Conservation (phyloP, 495 filamentous ascomycete genomes). For the Tuber aestivum region DNA sequence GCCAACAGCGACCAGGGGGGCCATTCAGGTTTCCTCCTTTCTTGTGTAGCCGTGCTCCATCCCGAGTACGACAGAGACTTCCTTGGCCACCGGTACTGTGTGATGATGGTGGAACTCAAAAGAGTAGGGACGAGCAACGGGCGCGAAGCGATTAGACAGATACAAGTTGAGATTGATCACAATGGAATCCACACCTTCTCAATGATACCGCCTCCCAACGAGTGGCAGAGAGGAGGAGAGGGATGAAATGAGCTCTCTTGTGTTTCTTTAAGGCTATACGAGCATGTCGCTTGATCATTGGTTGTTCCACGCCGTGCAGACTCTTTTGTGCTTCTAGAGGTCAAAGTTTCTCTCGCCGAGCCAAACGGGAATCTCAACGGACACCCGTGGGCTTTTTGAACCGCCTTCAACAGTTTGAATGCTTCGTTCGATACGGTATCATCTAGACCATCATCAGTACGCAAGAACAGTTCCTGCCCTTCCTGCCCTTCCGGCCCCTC, state of each 20-base stretch:
- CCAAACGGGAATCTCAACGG: background rate
- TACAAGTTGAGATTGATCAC: background rate
- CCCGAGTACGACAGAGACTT: background rate
- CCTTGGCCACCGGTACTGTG: background rate
- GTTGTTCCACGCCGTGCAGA: background rate
- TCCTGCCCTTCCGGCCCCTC: background rate
- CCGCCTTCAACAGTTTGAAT: too few species aligned
- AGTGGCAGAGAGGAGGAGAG: background rate
- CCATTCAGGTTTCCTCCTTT: background rate
- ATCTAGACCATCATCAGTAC: background rate
- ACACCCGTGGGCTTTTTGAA: background rate
- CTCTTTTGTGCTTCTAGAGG: too few species aligned
- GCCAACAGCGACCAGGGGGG: background rate
- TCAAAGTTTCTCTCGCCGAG: background rate
- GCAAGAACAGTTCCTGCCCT: background rate
- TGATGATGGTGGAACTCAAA: background rate
- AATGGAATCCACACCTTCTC: background rate
- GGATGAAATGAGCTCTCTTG: background rate
- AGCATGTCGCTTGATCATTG: background rate
- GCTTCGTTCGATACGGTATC: background rate
- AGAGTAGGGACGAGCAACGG: background rate
- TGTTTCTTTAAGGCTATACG: background rate
- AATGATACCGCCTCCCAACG: background rate
- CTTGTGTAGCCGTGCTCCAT: background rate
- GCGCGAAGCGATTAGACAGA: background rate